phyloP scores from a whole-genome alignment of 1,284 basidiomycete species.

The Peniophora sp. region DNA sequence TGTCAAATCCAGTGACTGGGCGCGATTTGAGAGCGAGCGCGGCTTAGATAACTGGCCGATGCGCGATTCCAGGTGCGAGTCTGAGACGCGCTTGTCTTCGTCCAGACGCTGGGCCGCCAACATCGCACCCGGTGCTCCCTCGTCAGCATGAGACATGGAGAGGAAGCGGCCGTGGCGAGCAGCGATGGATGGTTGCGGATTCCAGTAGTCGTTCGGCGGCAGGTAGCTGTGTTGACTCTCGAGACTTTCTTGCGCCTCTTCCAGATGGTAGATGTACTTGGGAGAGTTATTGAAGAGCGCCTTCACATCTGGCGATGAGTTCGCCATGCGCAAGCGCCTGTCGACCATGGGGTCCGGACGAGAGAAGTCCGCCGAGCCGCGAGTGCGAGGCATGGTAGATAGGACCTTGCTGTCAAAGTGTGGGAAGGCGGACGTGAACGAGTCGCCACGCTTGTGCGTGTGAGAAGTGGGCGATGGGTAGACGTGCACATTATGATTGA shows the following conservation, averaged over 20 bases:
- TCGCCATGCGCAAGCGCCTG: slow-evolving; percentile 73
- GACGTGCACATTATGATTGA: slow-evolving; percentile 75
- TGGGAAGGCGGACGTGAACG: slow-evolving; percentile 91
- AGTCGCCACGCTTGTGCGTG: slow-evolving; percentile 79
- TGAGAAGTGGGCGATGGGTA: slow-evolving; percentile 68
- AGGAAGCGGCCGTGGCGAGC: slow-evolving; percentile 19
- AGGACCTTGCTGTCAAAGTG: slow-evolving; percentile 96
- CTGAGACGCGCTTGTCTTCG: slow-evolving; percentile 82
- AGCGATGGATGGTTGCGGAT: slow-evolving; percentile 70
- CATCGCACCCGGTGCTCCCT: slow-evolving; percentile 40
- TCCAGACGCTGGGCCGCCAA: slow-evolving; percentile 56
- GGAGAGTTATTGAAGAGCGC: slow-evolving; percentile 83
- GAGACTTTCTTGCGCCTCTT: slow-evolving; percentile 51
- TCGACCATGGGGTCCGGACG: slow-evolving; percentile 66
- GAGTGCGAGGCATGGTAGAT: slow-evolving; percentile 59
- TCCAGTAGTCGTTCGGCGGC: slow-evolving; percentile 58
- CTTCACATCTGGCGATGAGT: slow-evolving; percentile 91
- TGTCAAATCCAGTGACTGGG: slow-evolving; percentile 75
- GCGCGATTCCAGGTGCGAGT: slow-evolving; percentile 82
- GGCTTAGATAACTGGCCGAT: slow-evolving; percentile 74
- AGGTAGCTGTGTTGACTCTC: slow-evolving; percentile 48
- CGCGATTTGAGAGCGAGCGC: slow-evolving; percentile 68
- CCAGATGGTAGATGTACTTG: slow-evolving; percentile 67
- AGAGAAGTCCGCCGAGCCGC: slow-evolving; percentile 70
- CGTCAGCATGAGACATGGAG: slow-evolving; percentile 13